Evolutionary conservation across 2,329 filamentous ascomycete species (phyloP).

Genomic region (Aspergillus sp.): DNA sequence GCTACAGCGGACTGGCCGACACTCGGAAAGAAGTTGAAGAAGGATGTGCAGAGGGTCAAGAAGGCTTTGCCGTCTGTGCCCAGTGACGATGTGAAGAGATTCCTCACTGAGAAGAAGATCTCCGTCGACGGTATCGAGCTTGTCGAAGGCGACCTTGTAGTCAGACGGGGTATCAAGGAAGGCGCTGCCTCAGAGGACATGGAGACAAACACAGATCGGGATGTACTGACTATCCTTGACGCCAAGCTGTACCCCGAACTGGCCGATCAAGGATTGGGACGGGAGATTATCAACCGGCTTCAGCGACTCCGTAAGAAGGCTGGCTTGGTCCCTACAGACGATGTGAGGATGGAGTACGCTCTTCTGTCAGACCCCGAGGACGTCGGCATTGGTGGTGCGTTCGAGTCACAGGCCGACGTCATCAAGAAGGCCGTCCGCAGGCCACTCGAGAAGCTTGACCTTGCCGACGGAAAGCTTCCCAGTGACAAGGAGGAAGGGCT

Average conservation of each 20-base stretch:
- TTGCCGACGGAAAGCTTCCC: conserved; percentile 49
- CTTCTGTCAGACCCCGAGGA: conserved; percentile 70
- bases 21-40: conserved; percentile 94
- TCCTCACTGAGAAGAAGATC: conserved; percentile 63
- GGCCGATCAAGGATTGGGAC: conserved; percentile 75
- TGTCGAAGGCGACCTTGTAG: conserved; percentile 69
- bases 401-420: conserved; percentile 55
- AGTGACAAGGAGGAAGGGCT: conserved; percentile 48
- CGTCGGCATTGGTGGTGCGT: conserved; percentile 61
- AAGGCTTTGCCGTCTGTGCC: conserved; percentile 73
- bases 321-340: conserved; percentile 80
- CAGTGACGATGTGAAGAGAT: conserved; percentile 71
- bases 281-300: conserved; percentile 88
- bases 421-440: conserved; percentile 72
- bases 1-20: conserved; percentile 87
- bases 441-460: conserved; percentile 61
- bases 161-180: conserved; percentile 69
- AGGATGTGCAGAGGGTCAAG: conserved; percentile 84
- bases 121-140: conserved; percentile 78
- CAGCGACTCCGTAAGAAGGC: conserved; percentile 92
- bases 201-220: conserved; percentile 79
- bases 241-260: conserved; percentile 73
- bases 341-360: conserved; percentile 88
- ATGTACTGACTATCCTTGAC: conserved; percentile 87
- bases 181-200: conserved; percentile 61